Evolutionary conservation across 2,329 filamentous ascomycete species (phyloP).

Genomic region (Neurospora sp.): DNA sequence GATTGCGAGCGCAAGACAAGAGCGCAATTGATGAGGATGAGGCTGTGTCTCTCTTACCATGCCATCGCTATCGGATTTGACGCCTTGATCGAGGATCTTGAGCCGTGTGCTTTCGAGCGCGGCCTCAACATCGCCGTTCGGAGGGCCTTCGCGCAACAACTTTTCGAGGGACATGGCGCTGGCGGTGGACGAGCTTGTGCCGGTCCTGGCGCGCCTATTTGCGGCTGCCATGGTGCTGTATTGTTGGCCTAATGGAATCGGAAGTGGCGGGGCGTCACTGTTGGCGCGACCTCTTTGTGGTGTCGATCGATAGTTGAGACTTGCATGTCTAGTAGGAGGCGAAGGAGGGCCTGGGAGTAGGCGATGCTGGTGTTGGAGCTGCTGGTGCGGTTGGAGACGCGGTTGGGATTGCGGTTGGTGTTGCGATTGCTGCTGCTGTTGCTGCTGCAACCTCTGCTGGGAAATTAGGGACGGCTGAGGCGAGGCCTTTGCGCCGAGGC

Average conservation of each 20-base stretch:
- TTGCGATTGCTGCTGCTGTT: conserved; percentile 34
- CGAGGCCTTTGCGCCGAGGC: conserved; percentile 46
- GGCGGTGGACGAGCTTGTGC: conserved; percentile 36
- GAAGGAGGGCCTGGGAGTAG: conserved; percentile 23
- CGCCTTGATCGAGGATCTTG: conserved; percentile 63
- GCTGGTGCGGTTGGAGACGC: conserved; percentile 28
- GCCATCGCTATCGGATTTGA: conserved; percentile 70
- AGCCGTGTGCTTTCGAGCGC: conserved; percentile 62
- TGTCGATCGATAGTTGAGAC: conserved; percentile 27
- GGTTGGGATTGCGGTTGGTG: conserved; percentile 29
- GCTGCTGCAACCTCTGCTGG: conserved; percentile 42
- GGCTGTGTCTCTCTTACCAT: conserved; percentile 47
- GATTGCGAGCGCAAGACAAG: background rate
- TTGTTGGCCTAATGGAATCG: conserved; percentile 16
- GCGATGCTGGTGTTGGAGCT: conserved; percentile 20
- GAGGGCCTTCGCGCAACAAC: conserved; percentile 71
- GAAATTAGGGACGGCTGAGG: conserved; percentile 48
- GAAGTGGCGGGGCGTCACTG: conserved; percentile 49
- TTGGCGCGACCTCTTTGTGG: conserved; percentile 57
- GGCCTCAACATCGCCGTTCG: conserved; percentile 55
- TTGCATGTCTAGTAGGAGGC: conserved; percentile 26
- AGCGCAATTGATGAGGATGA: background rate
- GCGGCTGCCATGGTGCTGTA: conserved; percentile 14
- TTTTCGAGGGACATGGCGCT: conserved; percentile 59
- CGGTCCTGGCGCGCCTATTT: conserved; percentile 27